These are phyloP conservation scores for Salicornia ramosissima DNA, from an alignment of 148 eudicot species.

Conservation along the genomic window DNA sequence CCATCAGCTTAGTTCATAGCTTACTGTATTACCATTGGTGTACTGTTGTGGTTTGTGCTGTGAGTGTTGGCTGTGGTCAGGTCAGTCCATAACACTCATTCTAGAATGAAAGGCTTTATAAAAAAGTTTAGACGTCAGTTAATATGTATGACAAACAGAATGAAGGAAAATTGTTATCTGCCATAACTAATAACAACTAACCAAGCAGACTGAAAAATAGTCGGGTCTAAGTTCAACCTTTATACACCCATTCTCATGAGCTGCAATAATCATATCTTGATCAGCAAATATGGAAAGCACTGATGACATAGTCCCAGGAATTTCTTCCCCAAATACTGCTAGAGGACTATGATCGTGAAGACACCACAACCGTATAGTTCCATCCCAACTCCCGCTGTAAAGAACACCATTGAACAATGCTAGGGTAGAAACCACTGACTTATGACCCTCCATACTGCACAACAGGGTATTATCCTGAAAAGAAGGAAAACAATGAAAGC, in stretches of 20 bases:
- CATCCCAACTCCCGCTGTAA: constrained; percentile 95
- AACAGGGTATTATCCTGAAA: constrained; percentile 61
- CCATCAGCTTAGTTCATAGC: too few species aligned
- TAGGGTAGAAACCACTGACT: constrained; percentile 71
- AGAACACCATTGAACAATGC: constrained; percentile 62
- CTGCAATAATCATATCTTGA: constrained; percentile 44
- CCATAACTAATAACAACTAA: not conserved
- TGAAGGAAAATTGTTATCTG: not conserved
- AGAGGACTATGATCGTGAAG: constrained; percentile 79
- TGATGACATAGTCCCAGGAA: constrained; percentile 47
- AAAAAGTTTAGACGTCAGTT: not conserved
- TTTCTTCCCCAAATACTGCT: constrained; percentile 61
- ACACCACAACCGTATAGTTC: constrained; percentile 82
- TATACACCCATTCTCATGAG: constrained; percentile 64
- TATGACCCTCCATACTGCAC: constrained; percentile 78
- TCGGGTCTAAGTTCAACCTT: constrained; percentile 44
- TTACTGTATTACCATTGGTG: too few species aligned
- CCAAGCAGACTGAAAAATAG: not conserved
- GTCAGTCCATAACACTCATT: too few species aligned
- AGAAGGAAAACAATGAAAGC: not conserved
- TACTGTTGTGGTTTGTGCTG: too few species aligned
- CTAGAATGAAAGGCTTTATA: not conserved
- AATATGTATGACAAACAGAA: not conserved
- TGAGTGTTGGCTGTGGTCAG: too few species aligned
- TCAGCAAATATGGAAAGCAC: constrained; percentile 66